Percentiles rank a stretch among this genome's conserved stretches.
phyloP scores from a whole-genome alignment of 345 rosid genomes.

The Clarkia xantiana region DNA sequence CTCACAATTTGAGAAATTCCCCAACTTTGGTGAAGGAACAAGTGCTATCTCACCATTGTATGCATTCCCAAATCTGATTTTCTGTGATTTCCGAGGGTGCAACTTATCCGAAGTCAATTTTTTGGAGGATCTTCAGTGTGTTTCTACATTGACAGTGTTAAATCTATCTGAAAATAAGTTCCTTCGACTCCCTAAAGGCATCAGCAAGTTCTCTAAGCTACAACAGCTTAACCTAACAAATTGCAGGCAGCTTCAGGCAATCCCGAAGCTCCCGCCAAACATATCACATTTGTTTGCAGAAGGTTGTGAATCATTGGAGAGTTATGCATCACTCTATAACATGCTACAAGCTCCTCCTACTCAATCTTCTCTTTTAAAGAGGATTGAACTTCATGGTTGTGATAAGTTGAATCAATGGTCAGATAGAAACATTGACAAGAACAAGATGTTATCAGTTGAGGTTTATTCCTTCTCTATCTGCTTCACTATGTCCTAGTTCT shows the following conservation, averaged over 20 bases:
- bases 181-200: background rate
- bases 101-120: constrained; percentile 2
- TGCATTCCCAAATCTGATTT: background rate
- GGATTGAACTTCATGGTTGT: constrained; percentile 2
- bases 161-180: constrained; percentile 3
- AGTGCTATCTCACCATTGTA: background rate
- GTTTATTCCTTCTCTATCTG: no score
- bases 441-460: background rate
- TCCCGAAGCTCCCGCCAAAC: constrained; percentile 1
- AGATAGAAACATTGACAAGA: no score
- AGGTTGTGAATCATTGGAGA: background rate
- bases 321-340: background rate
- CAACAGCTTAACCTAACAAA: background rate
- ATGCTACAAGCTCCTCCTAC: background rate
- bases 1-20: background rate
- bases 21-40: background rate
- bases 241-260: constrained; percentile 6
- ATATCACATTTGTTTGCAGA: background rate
- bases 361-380: background rate
- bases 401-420: constrained; percentile 2
- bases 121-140: constrained; percentile 1
- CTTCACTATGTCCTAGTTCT: background rate
- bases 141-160: background rate
- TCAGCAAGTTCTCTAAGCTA: background rate
- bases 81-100: constrained; percentile 4